Conservation (phyloP, 805 yeast species). For the Clavispora asparagi region DNA sequence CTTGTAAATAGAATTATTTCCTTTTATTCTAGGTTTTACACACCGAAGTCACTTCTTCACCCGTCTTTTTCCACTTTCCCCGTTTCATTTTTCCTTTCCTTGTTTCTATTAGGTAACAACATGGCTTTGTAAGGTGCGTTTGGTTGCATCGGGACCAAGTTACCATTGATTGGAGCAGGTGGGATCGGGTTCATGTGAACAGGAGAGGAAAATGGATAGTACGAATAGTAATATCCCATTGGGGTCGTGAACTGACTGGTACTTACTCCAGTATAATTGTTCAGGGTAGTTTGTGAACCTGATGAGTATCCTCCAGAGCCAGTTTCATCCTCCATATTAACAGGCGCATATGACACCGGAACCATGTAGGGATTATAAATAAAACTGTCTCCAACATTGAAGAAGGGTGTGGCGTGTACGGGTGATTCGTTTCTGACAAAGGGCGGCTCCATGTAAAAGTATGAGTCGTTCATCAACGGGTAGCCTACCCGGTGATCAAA, state of each 20-base stretch:
- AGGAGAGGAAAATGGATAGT: background rate
- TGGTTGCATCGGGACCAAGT: background rate
- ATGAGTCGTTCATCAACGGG: background rate
- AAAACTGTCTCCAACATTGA: background rate
- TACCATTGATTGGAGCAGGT: background rate
- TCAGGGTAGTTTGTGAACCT: background rate
- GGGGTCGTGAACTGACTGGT: background rate
- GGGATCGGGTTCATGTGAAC: background rate
- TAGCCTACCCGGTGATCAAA: background rate
- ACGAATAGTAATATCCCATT: background rate
- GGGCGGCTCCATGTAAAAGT: background rate
- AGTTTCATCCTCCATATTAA: background rate
- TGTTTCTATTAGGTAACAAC: background rate
- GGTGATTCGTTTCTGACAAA: background rate
- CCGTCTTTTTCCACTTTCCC: background rate
- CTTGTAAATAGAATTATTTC: conserved; percentile 1
- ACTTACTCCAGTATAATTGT: background rate
- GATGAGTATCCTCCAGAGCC: background rate
- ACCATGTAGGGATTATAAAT: background rate
- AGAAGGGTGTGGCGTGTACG: background rate
- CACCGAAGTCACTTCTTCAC: background rate
- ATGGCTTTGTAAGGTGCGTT: background rate
- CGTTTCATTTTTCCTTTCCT: background rate
- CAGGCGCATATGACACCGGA: background rate
- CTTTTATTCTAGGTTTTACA: background rate